Evolutionary conservation across 768 basidiomycete genomes (phyloP), one percentile per base, ranked within the genome.

Genomic region (Naematelia aurantialba): DNA sequence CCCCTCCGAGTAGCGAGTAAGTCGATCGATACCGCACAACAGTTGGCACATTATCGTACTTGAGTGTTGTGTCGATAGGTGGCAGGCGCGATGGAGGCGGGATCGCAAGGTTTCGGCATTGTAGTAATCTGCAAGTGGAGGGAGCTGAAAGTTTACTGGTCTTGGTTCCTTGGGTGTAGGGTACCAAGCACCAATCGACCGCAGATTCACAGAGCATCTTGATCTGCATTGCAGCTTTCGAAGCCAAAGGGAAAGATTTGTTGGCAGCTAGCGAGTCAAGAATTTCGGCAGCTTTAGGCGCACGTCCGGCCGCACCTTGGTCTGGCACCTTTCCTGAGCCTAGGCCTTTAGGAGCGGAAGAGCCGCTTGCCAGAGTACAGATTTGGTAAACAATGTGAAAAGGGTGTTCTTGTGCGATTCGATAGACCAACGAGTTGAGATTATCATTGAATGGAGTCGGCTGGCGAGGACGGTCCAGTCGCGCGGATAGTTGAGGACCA

Each of bases 311-410:
- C 0, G 78, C 63, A 3, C 73, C 50, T 85, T 84, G 17, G 83
- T 80, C 4, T 3, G 56, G 52, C 14, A 30, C n/a, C 12, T 48
- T 27, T 13, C 19, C 22, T 13, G 51, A 13, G 26, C 58, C 14
- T 55, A 55, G n/a, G n/a, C n/a, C n/a, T 53, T 67, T 59, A 26
- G 63, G 58, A 27, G 58, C 54, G 22, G 29, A 27, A 13, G 46
- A 34, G 1, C 67, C 65, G 2, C 75, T 62, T 1, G 75, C 70
- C 10, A 94, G 78, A 55, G 89, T 89, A 74, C 86, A 89, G 1
- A 98, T 83, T 65, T 92, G 91, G 76, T 93, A 94, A 5, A 96
- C 78, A 65, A 84, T 87, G 73, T 99, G 96, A 78, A 90, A 98
- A 0, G 94, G 92, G 71, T 99, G 96, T 53, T 97, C 90, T 57